phyloP scores from a whole-genome alignment of 345 rosid genomes.

The Gossypium herbaceum region DNA sequence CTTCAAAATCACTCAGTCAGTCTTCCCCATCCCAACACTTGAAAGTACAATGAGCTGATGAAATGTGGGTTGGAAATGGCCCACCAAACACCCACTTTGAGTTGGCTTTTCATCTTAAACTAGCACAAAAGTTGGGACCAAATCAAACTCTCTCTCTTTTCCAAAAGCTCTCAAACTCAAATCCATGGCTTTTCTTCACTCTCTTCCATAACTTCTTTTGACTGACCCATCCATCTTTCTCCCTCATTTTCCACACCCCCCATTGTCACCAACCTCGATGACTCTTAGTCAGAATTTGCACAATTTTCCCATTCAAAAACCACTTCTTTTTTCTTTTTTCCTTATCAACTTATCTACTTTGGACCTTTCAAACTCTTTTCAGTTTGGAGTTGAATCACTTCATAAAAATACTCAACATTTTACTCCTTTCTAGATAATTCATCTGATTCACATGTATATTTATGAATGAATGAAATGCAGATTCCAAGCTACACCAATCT shows the following conservation, averaged over 20 bases:
- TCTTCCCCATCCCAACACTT: background rate
- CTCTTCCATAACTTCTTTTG: constrained; percentile 44
- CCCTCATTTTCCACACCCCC: constrained; percentile 21
- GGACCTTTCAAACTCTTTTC: constrained; percentile 1
- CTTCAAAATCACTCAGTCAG: constrained; percentile 21
- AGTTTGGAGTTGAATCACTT: background rate
- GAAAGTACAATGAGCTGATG: constrained; percentile 18
- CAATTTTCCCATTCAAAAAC: background rate
- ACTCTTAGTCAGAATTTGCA: background rate
- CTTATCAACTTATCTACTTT: background rate
- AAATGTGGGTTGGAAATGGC: constrained; percentile 22
- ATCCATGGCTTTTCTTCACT: constrained; percentile 26
- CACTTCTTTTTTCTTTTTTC: background rate
- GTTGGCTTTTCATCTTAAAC: constrained; percentile 40
- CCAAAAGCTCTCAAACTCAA: constrained; percentile 30
- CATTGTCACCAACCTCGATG: constrained; percentile 22
- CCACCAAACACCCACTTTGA: constrained; percentile 35
- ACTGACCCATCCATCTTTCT: constrained; percentile 32
- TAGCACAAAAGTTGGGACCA: constrained; percentile 32
- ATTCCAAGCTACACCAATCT: constrained; percentile 24
- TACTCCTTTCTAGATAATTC: background rate
- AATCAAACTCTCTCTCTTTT: constrained; percentile 27
- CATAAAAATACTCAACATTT: constrained; percentile 1
- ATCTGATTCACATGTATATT: background rate
- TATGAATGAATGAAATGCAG: constrained; percentile 32